Evolutionary conservation across 1,284 basidiomycete species (phyloP), one percentile per base, ranked within the genome.

Genomic region (Inonotus obliquus): DNA sequence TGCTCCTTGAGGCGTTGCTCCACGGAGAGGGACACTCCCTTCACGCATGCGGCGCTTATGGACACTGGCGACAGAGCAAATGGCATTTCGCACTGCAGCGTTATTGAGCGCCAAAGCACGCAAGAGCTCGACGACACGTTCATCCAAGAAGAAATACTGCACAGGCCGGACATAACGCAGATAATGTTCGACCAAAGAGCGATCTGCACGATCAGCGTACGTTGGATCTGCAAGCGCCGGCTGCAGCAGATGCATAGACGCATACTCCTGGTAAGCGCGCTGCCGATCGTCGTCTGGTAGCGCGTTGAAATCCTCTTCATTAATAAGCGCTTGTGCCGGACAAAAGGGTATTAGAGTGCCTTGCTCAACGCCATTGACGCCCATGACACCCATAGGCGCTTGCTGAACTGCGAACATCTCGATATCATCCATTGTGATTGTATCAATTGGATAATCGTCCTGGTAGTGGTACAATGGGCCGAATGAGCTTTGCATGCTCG

Each of bases 111-210:
- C 78, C 65, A 85, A 76, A 14, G 67, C 64, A 51, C 77, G 76
- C 62, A 89, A 79, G 23, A 77, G 75, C 0, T 72, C 57, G 57
- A 65, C 66, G 59, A 77, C 74, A 2, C 73, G 73, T 32, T 70
- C 71, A 69, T 83, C 84, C 1, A 83, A 85, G 57, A 90, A 79
- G 14, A 87, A 74, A 67, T 88, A 91, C 67, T 91, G 87, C 55
- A 83, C 79, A 21, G 77, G 77, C 47, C 89, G 76, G 25, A 91
- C 86, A 51, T 78, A 47, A 27, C 69, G 63, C 61, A 78, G 69
- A 67, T 83, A 82, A 60, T 83, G 75, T 14, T 70, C 67, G 23
- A 83, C 70, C 23, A 81, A 72, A 6, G 73, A 69, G 60, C 77
- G 66, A 65, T 66, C 67, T 65, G 65, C 25, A 64, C 71, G 65